phyloP scores from a whole-genome alignment of 768 basidiomycete species.

The Auriculariales sp. region DNA sequence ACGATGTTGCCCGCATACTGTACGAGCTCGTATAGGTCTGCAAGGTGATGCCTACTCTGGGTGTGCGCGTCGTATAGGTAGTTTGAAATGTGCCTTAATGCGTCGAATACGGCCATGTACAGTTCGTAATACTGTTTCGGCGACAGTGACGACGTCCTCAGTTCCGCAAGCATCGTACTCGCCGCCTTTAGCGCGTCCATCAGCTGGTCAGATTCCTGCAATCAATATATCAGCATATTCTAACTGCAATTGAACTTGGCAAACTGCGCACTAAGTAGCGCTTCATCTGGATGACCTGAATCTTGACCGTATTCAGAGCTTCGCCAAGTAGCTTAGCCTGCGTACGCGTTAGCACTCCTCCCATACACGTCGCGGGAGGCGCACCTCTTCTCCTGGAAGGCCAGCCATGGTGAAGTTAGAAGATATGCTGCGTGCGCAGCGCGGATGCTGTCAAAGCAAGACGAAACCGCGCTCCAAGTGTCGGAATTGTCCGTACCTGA shows the following conservation, averaged over 20 bases:
- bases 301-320: conserved; percentile 73
- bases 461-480: neutral
- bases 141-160: conserved; percentile 82
- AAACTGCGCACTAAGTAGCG: conserved; percentile 58
- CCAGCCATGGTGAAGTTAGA: neutral
- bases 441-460: no score
- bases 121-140: conserved; percentile 99
- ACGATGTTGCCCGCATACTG: conserved; percentile 98
- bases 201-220: conserved; percentile 82
- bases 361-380: neutral
- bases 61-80: conserved; percentile 95
- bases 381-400: neutral
- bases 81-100: conserved; percentile 84
- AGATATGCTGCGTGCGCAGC: neutral
- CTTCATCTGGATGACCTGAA: conserved; percentile 91
- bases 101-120: conserved; percentile 98
- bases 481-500: no score
- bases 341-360: neutral
- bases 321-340: conserved; percentile 74
- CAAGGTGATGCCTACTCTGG: conserved; percentile 83
- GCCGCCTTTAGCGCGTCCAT: conserved; percentile 99
- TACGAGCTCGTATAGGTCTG: conserved; percentile 98
- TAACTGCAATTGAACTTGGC: conserved; percentile 5
- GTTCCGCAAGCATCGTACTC: conserved; percentile 91
- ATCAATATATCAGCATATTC: neutral